Base-by-base conservation (phyloP, 176 grass and related monocot genomes). In the Phoenix dactylifera region DNA sequence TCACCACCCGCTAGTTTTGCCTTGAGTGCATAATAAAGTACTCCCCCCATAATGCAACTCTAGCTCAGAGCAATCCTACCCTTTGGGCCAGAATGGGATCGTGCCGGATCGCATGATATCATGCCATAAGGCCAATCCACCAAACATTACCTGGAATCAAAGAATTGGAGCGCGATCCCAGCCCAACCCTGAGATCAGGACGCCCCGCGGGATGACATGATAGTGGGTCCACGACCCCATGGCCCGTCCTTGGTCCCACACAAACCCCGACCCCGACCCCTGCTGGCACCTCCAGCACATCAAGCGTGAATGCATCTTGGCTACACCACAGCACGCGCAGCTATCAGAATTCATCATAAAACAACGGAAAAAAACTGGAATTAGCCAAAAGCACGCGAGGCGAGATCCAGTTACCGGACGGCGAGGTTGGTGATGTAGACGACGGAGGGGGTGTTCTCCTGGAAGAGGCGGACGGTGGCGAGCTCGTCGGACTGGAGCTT, bases 401-500 rank as follows among this genome's bases (percentile, higher is more conserved):
- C 6, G 35, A 39, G 35, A 39, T 39, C 1, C 4, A 0, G 16
- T 16, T 39, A 89, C 92, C 87, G 81, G 19, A 74, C 84, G 51
- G 93, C 93, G 60, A 98, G 73, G 67, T 98, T 98, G 55, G 93
- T 98, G 78, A 98, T 98, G 80, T 98, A 98, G 63, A 98, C 93
- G 16, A 98, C 93, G 77, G 87, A 92, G 16, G 93, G 93, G 9
- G 93, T 92, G 73, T 92, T 92, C 73, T 89, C 87, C 73, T 98
- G 85, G 87, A 98, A 98, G 52, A 98, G 82, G 57, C 73, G 81
- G 57, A 98, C 93, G 48, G 93, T 98, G 55, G 93, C 84, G 48
- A 88, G 79, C 79, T 98, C 93, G 51, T 98, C 93, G 15, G 87
- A 58, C 82, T 98, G 93, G 63, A 98, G 84, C 76, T 88, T 98